Evolutionary conservation across 2,329 filamentous ascomycete genomes (phyloP).

Genomic region (Emydomyces testavorans): DNA sequence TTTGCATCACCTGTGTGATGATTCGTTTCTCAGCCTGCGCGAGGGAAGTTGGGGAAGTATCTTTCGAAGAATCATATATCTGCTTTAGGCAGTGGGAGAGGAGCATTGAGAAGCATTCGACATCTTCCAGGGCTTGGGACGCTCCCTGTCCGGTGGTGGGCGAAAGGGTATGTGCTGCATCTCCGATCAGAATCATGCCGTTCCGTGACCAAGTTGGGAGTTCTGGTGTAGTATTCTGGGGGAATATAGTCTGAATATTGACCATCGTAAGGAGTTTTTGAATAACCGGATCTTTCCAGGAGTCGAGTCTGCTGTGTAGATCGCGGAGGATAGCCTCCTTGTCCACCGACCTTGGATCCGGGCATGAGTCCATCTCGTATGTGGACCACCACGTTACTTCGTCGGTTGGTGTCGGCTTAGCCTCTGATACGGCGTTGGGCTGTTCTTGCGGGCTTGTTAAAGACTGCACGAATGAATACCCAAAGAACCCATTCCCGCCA

Average conservation of each 20-base stretch:
- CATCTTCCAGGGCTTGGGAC: conserved; percentile 47
- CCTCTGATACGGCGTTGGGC: background rate
- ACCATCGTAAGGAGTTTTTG: conserved; percentile 31
- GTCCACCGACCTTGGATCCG: conserved; percentile 25
- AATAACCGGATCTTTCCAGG: conserved; percentile 40
- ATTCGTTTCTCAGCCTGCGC: conserved; percentile 15
- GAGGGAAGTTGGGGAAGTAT: background rate
- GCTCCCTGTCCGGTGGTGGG: conserved; percentile 46
- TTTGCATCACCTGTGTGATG: conserved; percentile 23
- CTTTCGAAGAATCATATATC: conserved; percentile 8
- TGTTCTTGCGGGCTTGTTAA: conserved; percentile 20
- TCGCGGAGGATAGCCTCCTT: conserved; percentile 25
- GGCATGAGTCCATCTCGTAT: conserved; percentile 26
- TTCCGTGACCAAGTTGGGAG: conserved; percentile 40
- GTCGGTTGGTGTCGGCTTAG: background rate
- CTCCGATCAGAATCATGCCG: conserved; percentile 44
- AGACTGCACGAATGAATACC: conserved; percentile 32
- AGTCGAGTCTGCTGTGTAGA: conserved; percentile 32
- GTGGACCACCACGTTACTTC: conserved; percentile 39
- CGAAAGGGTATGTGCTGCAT: conserved; percentile 47
- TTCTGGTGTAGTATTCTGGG: conserved; percentile 39
- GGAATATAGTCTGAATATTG: conserved; percentile 36
- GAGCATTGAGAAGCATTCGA: conserved; percentile 37
- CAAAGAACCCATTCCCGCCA: conserved; percentile 42
- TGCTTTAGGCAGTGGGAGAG: conserved; percentile 25